These are phyloP conservation scores for Petunia axillaris DNA, from an alignment of 257 asterid genomes.

Conservation along the genomic window DNA sequence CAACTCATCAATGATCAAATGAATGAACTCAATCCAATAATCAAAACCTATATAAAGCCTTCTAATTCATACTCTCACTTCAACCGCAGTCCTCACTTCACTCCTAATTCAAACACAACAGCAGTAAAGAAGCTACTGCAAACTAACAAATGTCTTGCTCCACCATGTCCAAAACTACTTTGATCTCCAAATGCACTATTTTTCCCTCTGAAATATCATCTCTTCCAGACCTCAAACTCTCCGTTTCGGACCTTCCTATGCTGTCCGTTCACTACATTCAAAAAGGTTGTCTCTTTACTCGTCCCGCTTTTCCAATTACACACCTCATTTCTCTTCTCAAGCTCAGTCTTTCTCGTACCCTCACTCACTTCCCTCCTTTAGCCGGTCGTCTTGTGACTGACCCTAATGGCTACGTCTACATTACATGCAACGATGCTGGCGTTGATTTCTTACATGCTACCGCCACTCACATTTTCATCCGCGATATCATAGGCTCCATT, in stretches of 20 bases:
- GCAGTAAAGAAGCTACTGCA: neutral
- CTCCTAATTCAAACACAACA: conserved; percentile 32
- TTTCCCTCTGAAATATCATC: conserved; percentile 46
- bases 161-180: neutral
- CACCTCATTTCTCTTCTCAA: conserved; percentile 44
- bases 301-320: conserved; percentile 40
- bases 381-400: conserved; percentile 68
- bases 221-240: conserved; percentile 51
- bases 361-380: conserved; percentile 65
- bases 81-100: conserved; percentile 4
- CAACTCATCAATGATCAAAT: conserved; percentile 32
- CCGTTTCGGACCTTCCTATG: conserved; percentile 72
- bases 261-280: conserved; percentile 74
- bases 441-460: conserved; percentile 53
- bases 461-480: conserved; percentile 43
- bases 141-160: conserved; percentile 42
- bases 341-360: conserved; percentile 47
- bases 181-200: conserved; percentile 42
- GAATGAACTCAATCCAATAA: conserved; percentile 44
- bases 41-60: conserved; percentile 42
- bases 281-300: conserved; percentile 54
- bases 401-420: conserved; percentile 49
- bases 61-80: conserved; percentile 13
- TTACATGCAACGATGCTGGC: conserved; percentile 62
- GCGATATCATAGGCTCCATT: conserved; percentile 37